Evolutionary conservation across 305 asterid species (phyloP).

Genomic region (Ruellia speciosa): DNA sequence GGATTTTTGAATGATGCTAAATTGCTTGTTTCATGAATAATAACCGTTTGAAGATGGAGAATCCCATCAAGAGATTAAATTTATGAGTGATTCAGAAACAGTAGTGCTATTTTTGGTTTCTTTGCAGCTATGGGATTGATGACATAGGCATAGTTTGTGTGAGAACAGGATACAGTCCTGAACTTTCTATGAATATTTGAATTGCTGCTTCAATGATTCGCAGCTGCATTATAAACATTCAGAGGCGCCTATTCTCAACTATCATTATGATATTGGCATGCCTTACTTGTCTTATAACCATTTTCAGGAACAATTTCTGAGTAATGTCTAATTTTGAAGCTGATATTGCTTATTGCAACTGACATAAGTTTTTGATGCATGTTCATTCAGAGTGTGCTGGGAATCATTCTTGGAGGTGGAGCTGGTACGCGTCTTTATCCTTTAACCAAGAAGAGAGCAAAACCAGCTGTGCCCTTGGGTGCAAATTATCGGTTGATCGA

Average conservation of each 20-base stretch:
- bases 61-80: too few species aligned
- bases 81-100: not conserved
- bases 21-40: not conserved
- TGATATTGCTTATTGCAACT: conserved; percentile 5
- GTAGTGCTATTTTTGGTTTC: not conserved
- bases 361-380: conserved; percentile 8
- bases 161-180: not conserved
- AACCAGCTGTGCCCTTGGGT: conserved; percentile 60
- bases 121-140: not conserved
- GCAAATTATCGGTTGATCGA: conserved; percentile 57
- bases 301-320: conserved; percentile 13
- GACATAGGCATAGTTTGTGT: not conserved
- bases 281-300: not conserved
- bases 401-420: conserved; percentile 63
- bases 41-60: not conserved
- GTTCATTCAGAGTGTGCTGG: conserved; percentile 46
- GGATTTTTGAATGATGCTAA: not conserved
- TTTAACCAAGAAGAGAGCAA: conserved; percentile 55
- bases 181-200: not conserved
- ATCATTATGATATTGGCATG: too few species aligned
- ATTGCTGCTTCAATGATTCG: not conserved
- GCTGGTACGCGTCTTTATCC: conserved; percentile 60
- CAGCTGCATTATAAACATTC: not conserved
- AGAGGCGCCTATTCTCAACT: too few species aligned
- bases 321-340: conserved; percentile 6